Base-by-base conservation (phyloP, 768 basidiomycete species). In the Lactarius sp. region DNA sequence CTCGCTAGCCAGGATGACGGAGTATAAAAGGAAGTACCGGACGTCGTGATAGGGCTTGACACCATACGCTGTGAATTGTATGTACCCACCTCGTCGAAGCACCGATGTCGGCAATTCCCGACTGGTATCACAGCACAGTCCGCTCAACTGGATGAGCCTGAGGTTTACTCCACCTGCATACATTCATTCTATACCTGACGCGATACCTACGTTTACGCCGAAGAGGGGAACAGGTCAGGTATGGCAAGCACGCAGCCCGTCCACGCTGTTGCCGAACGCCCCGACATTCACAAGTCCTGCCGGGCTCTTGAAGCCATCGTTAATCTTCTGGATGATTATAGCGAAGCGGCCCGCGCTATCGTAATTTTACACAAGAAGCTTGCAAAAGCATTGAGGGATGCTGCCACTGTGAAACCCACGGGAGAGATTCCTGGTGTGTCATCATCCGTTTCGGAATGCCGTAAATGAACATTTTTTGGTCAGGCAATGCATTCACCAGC, bases 211-310 rank as follows among this genome's bases (percentile, higher is more conserved):
- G n/a, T 60, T 51, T 39, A 56, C 9, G 9, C 34, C 44, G 20
- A 36, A 27, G 27, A 33, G n/a, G n/a, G 12, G 47, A 60, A 14
- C 47, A 14, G 18, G 39, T 31, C 37, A n/a, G 42, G 39, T n/a
- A 68, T 68, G 66, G 56, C 59, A 36, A 70, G 44, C 20, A 31
- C 60, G 14, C 50, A 66, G 34, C 27, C 73, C 39, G 27, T 65
- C 4, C 67, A 65, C 1, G 64, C 72, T 20, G 73, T 86, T 9
- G 80, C 82, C 8, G 90, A 91, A 60, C 82, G 88, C 22, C 71
- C 77, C 18, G 89, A 92, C 66, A 80, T 92, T 14, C 90, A 92
- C 79, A 92, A 86, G 73, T 84, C 87, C 6, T 91, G 91, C 79
- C 87, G 86, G 71, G 79, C 87, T 3, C 77, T 92, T 59, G 90